Evolutionary conservation across 78 protist genomes (phyloP).

Genomic region (Polysphondylium violaceum): DNA sequence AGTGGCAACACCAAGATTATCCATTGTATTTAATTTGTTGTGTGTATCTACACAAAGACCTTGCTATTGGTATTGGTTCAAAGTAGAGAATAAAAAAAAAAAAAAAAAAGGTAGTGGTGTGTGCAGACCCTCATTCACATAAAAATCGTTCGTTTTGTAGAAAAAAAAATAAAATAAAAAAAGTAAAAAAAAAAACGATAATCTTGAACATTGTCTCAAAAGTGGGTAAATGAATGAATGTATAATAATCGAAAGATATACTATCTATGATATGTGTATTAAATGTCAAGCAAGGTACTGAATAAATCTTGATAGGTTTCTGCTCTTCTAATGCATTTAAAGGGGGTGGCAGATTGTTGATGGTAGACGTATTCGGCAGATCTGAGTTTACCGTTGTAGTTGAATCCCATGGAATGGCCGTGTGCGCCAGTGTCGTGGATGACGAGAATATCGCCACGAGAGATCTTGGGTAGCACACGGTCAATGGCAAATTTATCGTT

Average conservation of each 20-base stretch:
- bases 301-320: constrained; percentile 76
- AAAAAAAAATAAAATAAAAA: too few species aligned
- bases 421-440: constrained; percentile 78
- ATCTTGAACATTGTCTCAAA: neutral
- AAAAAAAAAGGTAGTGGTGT: too few species aligned
- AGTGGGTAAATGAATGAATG: neutral
- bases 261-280: neutral
- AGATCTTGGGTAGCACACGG: constrained; percentile 38
- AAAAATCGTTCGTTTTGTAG: too few species aligned
- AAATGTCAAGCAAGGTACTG: constrained; percentile 10
- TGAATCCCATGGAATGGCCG: constrained; percentile 79
- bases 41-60: too few species aligned
- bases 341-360: neutral
- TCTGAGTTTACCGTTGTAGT: constrained; percentile 67
- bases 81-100: too few species aligned
- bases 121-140: too few species aligned
- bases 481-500: constrained; percentile 68
- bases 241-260: neutral
- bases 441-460: constrained; percentile 6
- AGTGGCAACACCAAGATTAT: neutral
- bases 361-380: constrained; percentile 55
- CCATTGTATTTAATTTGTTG: neutral
- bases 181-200: neutral
- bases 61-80: too few species aligned
- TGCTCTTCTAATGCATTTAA: constrained; percentile 63